Conservation (phyloP, 352 stramenopile species). For the Discostella stelligera region DNA sequence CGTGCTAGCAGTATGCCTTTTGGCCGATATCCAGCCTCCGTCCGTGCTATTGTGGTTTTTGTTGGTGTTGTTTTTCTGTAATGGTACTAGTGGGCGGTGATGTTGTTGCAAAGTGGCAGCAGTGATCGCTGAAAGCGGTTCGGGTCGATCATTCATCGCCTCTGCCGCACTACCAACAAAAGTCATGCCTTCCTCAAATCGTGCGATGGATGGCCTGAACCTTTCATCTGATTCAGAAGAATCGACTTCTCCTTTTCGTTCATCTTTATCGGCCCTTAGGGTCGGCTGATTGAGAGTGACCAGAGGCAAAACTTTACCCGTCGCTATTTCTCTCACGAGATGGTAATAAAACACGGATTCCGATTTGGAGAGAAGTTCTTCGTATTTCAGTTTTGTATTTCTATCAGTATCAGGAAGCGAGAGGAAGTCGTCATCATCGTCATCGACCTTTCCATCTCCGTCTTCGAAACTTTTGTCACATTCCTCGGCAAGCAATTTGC, state of each 20-base stretch:
- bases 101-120: background rate
- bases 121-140: background rate
- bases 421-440: slow-evolving; percentile 24
- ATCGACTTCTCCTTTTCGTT: background rate
- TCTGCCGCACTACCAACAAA: slow-evolving; percentile 47
- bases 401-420: slow-evolving; percentile 10
- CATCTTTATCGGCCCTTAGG: background rate
- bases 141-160: slow-evolving; percentile 22
- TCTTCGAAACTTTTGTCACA: slow-evolving; percentile 10
- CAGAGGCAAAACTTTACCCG: slow-evolving; percentile 34
- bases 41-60: background rate
- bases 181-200: slow-evolving; percentile 35
- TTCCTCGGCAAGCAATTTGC: slow-evolving; percentile 17
- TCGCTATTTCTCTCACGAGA: slow-evolving; percentile 35
- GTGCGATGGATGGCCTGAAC: slow-evolving; percentile 25
- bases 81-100: background rate
- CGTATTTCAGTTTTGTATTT: slow-evolving; percentile 55
- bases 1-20: background rate
- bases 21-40: slow-evolving; percentile 28
- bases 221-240: slow-evolving; percentile 10
- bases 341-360: slow-evolving; percentile 83
- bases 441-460: slow-evolving; percentile 7
- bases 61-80: slow-evolving; percentile 7
- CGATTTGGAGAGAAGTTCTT: slow-evolving; percentile 71
- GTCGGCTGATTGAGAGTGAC: slow-evolving; percentile 18